These are phyloP conservation scores for Podila epicladia DNA, from an alignment of 192 early-diverging fungal genomes.

Conservation along the genomic window DNA sequence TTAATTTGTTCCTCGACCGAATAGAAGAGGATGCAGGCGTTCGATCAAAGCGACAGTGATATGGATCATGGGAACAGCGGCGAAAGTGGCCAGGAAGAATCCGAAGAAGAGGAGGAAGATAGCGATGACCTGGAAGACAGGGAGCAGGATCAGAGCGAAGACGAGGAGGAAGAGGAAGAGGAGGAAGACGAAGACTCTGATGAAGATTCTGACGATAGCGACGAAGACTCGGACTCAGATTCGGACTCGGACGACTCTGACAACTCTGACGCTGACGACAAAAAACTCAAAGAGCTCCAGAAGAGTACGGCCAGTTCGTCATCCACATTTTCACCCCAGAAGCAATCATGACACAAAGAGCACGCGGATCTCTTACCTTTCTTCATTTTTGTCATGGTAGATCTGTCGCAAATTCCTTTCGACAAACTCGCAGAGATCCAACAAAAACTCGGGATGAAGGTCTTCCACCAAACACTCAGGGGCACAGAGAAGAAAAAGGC, in stretches of 20 bases:
- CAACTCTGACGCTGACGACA: conserved; percentile 59
- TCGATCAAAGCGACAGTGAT: conserved; percentile 45
- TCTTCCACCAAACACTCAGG: conserved; percentile 62
- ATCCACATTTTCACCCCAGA: not conserved
- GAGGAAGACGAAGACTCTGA: conserved; percentile 11
- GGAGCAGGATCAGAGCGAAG: conserved; percentile 8
- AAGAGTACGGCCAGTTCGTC: conserved; percentile 24
- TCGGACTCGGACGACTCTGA: conserved; percentile 32
- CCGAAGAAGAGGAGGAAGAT: conserved; percentile 15
- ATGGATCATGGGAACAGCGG: conserved; percentile 21
- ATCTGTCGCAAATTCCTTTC: conserved; percentile 82
- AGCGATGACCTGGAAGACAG: conserved; percentile 16
- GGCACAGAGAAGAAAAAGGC: conserved; percentile 44
- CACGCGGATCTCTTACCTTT: not conserved
- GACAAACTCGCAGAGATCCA: conserved; percentile 83
- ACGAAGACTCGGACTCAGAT: conserved; percentile 19
- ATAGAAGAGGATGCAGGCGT: conserved; percentile 47
- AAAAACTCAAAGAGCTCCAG: conserved; percentile 61
- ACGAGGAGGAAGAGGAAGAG: conserved; percentile 16
- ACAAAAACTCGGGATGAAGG: conserved; percentile 74
- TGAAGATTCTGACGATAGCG: conserved; percentile 9
- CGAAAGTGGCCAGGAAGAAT: conserved; percentile 11
- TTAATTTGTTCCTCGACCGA: not conserved
- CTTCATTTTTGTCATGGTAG: conserved; percentile 16
- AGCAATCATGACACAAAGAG: no score